Percentiles rank a stretch among this genome's conserved stretches.
phyloP scores from a whole-genome alignment of 345 rosid species.

The Salix caprea region DNA sequence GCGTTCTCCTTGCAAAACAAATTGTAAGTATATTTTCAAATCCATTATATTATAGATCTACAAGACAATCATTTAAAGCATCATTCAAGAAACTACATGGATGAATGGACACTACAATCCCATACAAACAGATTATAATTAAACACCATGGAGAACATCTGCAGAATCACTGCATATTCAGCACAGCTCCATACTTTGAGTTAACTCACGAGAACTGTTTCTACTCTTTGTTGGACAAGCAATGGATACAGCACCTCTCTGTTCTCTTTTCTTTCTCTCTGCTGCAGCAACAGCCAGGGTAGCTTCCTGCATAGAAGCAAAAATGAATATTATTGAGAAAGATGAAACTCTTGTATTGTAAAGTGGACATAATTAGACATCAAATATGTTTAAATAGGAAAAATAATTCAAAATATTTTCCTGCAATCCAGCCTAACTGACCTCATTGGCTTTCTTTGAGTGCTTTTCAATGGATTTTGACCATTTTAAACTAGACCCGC shows the following conservation, averaged over 20 bases:
- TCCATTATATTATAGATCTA: neutral
- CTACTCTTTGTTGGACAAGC: slow-evolving; percentile 38
- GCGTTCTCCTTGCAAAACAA: slow-evolving; percentile 52
- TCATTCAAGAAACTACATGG: neutral
- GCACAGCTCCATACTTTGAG: slow-evolving; percentile 20
- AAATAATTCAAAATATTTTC: neutral
- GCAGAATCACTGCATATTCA: slow-evolving; percentile 4
- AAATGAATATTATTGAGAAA: slow-evolving; percentile 5
- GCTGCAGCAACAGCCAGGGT: slow-evolving; percentile 84
- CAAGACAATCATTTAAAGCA: slow-evolving; percentile 6
- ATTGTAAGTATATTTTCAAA: neutral
- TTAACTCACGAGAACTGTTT: slow-evolving; percentile 48
- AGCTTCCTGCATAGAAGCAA: slow-evolving; percentile 57
- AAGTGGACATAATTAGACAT: neutral
- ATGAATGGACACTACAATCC: neutral
- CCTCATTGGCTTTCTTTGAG: slow-evolving; percentile 90
- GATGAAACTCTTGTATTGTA: slow-evolving; percentile 1
- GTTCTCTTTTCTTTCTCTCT: slow-evolving; percentile 65
- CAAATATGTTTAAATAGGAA: neutral
- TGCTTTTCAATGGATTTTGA: slow-evolving; percentile 81
- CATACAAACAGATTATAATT: neutral
- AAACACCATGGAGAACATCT: neutral
- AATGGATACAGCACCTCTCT: slow-evolving; percentile 26
- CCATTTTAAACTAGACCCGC: slow-evolving; percentile 91
- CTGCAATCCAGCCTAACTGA: slow-evolving; percentile 27